Evolutionary conservation across 2,329 filamentous ascomycete genomes (phyloP), one percentile per base, ranked within the genome.

Genomic region (Gliomastix tumulicola): DNA sequence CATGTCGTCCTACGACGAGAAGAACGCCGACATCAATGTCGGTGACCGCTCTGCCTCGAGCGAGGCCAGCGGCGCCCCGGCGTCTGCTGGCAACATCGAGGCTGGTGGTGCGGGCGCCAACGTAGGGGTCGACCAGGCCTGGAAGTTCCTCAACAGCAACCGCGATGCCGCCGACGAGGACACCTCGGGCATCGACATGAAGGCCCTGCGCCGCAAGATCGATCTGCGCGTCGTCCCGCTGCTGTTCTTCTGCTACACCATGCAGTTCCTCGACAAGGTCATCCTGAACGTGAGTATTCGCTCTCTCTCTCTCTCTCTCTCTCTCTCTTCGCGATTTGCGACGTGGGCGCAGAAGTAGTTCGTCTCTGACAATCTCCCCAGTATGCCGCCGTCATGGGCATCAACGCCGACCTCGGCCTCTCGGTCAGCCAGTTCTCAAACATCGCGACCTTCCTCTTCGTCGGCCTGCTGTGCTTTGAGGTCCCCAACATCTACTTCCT

Each of bases 351-450:
- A n/a, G 15, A n/a, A 17, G 8, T 20, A 20, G 10, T 20, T 32
- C 25, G 27, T 44, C 18, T 39, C 39, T 34, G 17, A 22, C n/a
- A 19, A 25, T 16, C 8, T 23, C 7, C 22, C 7, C 51, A 79
- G 69, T 83, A 83, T 49, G 76, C 76, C 15, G 74, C 72, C 41
- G 76, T 84, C 35, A 84, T 83, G 79, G 76, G 77, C 4, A 51
- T 84, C 7, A 60, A 55, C 17, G 54, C 65, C 35, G 75, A 80
- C 39, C 62, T 62, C 20, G 58, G 68, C 1, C 63, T 83, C 33
- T 51, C 56, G 11, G 71, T 71, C 15, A 79, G 82, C 41, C 67
- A 82, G 34, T 82, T 82, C 51, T 74, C 72, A 33, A 77, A 77
- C 54, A 55, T 76, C 15, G 75, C 76, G 4, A 79, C 76, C 0